phyloP scores from a whole-genome alignment of 345 rosid species.

The Lepidium africanum region DNA sequence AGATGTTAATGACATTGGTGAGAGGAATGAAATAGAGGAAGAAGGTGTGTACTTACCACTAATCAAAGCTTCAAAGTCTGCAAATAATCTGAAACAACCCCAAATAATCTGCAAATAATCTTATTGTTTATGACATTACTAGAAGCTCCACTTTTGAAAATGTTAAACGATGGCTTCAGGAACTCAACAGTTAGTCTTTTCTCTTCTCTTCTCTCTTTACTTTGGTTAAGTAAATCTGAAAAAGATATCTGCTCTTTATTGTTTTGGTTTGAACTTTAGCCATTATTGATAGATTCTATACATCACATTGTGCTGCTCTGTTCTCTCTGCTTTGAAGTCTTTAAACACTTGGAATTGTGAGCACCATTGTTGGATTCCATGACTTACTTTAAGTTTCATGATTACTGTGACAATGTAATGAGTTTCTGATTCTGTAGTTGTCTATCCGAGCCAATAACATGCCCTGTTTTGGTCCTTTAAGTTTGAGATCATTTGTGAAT shows the following conservation, averaged over 20 bases:
- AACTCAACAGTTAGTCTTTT: conserved; percentile 57
- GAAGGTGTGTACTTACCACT: conserved; percentile 8
- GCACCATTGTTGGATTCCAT: background rate
- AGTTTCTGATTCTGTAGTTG: too few species aligned
- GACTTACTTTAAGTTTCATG: background rate
- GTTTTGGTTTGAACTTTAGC: background rate
- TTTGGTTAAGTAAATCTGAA: background rate
- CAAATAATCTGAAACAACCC: background rate
- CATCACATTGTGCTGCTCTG: too few species aligned
- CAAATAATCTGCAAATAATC: conserved; percentile 42
- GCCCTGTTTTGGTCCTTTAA: background rate
- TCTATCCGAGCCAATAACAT: background rate
- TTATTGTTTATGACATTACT: conserved; percentile 83
- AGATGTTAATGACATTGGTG: too few species aligned
- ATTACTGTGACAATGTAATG: too few species aligned
- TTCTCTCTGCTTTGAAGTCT: background rate
- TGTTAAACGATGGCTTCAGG: conserved; percentile 86
- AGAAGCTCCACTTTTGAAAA: conserved; percentile 67
- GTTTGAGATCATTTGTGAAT: background rate
- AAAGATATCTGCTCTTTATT: too few species aligned
- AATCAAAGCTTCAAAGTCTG: conserved; percentile 13
- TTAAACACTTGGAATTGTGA: background rate
- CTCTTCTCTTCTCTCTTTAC: background rate
- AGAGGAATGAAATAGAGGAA: too few species aligned
- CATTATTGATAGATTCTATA: background rate